These are phyloP conservation scores for Trichoderma asperellum DNA, from an alignment of 2,329 filamentous ascomycete species.

Conservation along the genomic window DNA sequence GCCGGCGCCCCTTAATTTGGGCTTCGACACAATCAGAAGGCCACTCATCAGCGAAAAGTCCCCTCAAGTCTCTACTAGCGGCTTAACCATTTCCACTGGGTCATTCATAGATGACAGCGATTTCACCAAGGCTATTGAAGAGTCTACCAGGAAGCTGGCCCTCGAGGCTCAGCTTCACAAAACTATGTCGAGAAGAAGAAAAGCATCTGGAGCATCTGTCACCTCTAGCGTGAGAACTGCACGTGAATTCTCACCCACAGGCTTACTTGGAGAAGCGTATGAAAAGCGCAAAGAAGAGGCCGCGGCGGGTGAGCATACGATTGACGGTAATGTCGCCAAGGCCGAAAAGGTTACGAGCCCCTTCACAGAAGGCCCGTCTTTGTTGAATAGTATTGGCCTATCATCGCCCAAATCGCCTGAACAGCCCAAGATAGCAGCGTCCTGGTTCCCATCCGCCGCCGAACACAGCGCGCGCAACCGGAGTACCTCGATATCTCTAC, in stretches of 20 bases:
- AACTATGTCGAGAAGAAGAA: constrained; percentile 17
- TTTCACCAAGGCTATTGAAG: constrained; percentile 29
- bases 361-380: constrained; percentile 61
- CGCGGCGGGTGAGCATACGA: constrained; percentile 32
- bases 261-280: constrained; percentile 56
- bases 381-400: constrained; percentile 50
- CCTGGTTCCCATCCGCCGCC: constrained; percentile 46
- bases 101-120: constrained; percentile 29
- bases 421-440: constrained; percentile 35
- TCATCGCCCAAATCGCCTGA: constrained; percentile 35
- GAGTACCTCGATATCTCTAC: constrained; percentile 35
- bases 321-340: no score
- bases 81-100: constrained; percentile 20
- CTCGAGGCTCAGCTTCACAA: constrained; percentile 26
- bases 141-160: constrained; percentile 28
- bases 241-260: constrained; percentile 53
- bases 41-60: constrained; percentile 12
- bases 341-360: constrained; percentile 34
- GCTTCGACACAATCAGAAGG: constrained; percentile 14
- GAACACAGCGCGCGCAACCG: constrained; percentile 46
- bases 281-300: constrained; percentile 50
- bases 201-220: constrained; percentile 23
- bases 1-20: constrained; percentile 30
- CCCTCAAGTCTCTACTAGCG: constrained; percentile 4
- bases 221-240: constrained; percentile 33